A percentile compares a stretch with the other conserved stretches of the same genome.
Conservation (phyloP, 495 filamentous ascomycete genomes). For the Xylaria grammica region DNA sequence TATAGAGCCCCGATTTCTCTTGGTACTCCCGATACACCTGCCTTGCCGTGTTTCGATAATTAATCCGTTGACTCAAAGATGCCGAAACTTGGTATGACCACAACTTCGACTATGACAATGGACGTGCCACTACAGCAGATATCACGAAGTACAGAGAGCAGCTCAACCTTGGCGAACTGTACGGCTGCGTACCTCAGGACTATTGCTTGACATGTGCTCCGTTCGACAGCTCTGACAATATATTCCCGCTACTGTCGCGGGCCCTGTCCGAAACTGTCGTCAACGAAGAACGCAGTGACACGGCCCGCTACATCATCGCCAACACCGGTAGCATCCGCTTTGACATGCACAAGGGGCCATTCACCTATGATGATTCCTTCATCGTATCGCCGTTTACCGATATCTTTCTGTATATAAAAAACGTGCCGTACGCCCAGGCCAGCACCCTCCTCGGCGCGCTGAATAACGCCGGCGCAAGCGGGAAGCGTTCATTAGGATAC, state of each 20-base stretch:
- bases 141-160: constrained; percentile 67
- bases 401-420: constrained; percentile 68
- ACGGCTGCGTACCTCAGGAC: constrained; percentile 73
- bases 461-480: constrained; percentile 45
- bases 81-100: constrained; percentile 59
- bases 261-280: constrained; percentile 61
- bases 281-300: constrained; percentile 50
- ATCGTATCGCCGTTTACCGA: constrained; percentile 81
- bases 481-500: constrained; percentile 26
- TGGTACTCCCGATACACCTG: too few species aligned
- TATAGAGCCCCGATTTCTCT: too few species aligned
- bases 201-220: constrained; percentile 70
- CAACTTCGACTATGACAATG: constrained; percentile 71
- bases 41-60: neutral
- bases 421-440: constrained; percentile 70
- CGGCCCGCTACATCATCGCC: constrained; percentile 66
- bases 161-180: constrained; percentile 65
- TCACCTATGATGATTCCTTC: constrained; percentile 79
- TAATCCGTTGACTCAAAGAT: constrained; percentile 37
- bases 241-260: constrained; percentile 72
- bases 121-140: constrained; percentile 65
- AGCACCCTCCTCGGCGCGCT: constrained; percentile 55
- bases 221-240: constrained; percentile 63
- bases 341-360: constrained; percentile 81
- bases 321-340: constrained; percentile 85